Evolutionary conservation across 1,284 basidiomycete species (phyloP).

Genomic region (Malassezia equina): DNA sequence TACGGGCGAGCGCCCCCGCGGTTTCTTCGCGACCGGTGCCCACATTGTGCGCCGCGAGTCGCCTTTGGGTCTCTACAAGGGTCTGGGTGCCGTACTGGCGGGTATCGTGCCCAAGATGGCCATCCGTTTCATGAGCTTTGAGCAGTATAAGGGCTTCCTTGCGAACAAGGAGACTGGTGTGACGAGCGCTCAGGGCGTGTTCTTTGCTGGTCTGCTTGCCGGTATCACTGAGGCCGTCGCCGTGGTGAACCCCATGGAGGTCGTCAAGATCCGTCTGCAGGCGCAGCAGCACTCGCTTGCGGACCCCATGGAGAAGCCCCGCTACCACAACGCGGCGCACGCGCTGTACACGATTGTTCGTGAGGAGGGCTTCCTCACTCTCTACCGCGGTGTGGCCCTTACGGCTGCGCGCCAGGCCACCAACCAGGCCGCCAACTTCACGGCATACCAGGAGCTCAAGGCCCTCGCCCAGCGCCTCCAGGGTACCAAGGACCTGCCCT

Average conservation of each 20-base stretch:
- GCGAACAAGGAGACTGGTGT: constrained; percentile 66
- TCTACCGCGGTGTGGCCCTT: constrained; percentile 81
- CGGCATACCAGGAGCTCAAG: constrained; percentile 94
- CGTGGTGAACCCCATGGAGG: constrained; percentile 97
- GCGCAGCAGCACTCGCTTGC: constrained; percentile 95
- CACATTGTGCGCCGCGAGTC: constrained; percentile 86
- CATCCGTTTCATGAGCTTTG: constrained; percentile 95
- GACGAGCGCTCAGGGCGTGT: constrained; percentile 64
- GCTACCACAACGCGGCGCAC: constrained; percentile 93
- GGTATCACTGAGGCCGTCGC: constrained; percentile 80
- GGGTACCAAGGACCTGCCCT: constrained; percentile 58
- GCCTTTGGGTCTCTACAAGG: constrained; percentile 92
- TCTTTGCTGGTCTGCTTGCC: constrained; percentile 73
- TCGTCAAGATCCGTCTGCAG: constrained; percentile 96
- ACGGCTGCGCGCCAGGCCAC: constrained; percentile 94
- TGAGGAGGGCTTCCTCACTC: constrained; percentile 75
- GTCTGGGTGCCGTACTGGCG: constrained; percentile 89
- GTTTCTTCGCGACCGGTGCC: constrained; percentile 82
- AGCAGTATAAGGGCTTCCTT: constrained; percentile 77
- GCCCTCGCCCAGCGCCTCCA: constrained; percentile 65
- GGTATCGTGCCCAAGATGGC: constrained; percentile 98
- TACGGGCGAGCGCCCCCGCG: constrained; percentile 58
- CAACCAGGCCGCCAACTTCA: constrained; percentile 98
- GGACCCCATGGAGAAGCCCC: constrained; percentile 83
- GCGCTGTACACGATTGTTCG: constrained; percentile 88